These are phyloP conservation scores for Bimuria novae-zelandiae DNA, from an alignment of 2,329 filamentous ascomycete species.

Conservation along the genomic window DNA sequence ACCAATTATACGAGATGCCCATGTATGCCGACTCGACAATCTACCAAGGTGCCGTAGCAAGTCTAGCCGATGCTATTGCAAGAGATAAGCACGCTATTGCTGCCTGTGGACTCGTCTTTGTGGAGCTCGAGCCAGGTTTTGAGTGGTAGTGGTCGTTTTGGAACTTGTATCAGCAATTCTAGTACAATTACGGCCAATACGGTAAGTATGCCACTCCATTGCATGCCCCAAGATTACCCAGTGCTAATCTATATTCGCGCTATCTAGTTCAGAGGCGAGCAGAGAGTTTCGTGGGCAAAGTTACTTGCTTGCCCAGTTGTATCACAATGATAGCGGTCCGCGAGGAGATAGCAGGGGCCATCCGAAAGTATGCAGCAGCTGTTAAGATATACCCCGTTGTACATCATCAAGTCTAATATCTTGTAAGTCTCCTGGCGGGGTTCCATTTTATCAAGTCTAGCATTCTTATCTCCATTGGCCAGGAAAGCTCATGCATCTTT, in stretches of 20 bases:
- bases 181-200: conserved; percentile 6
- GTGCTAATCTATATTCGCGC: no score
- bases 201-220: neutral
- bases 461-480: no score
- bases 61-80: neutral
- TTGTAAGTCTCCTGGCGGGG: conserved; percentile 6
- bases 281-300: conserved; percentile 3
- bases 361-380: conserved; percentile 6
- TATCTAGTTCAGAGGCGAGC: conserved; percentile 5
- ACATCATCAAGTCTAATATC: conserved; percentile 6
- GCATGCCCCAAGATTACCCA: no score
- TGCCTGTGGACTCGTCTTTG: conserved; percentile 6
- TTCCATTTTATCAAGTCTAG: no score
- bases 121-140: conserved; percentile 6
- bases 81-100: conserved; percentile 7
- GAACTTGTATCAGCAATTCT: conserved; percentile 9
- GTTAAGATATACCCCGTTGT: neutral
- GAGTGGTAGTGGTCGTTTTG: conserved; percentile 12
- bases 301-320: conserved; percentile 6
- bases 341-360: conserved; percentile 5
- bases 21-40: conserved; percentile 7
- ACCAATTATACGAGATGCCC: no score
- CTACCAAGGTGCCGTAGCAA: conserved; percentile 6
- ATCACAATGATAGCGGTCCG: conserved; percentile 9
- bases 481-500: no score